phyloP scores from a whole-genome alignment of 2,329 filamentous ascomycete genomes.

The Madurella fahalii region DNA sequence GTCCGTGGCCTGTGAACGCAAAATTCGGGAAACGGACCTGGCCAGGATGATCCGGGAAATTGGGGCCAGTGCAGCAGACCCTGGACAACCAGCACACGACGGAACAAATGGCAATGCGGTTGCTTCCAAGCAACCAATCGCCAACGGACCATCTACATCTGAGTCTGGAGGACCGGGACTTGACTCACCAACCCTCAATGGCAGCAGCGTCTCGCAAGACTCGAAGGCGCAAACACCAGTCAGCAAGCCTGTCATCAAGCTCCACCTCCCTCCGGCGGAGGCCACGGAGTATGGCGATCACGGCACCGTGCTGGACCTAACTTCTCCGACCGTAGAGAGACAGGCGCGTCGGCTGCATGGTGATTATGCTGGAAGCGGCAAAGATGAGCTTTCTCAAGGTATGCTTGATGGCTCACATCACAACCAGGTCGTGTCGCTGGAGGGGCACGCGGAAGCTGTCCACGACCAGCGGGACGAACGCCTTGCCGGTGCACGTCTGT shows the following conservation, averaged over 20 bases:
- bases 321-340: conserved; percentile 5
- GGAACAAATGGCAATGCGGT: background rate
- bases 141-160: background rate
- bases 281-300: conserved; percentile 1
- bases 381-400: background rate
- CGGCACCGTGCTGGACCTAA: conserved; percentile 1
- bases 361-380: background rate
- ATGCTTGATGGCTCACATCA: conserved; percentile 2
- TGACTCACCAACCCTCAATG: background rate
- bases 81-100: background rate
- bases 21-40: conserved; percentile 65
- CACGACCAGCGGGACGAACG: background rate
- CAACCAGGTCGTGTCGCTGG: background rate
- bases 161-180: background rate
- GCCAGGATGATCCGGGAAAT: conserved; percentile 13
- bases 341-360: background rate
- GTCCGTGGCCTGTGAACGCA: conserved; percentile 72
- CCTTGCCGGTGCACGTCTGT: background rate
- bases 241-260: conserved; percentile 18
- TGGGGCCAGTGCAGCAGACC: conserved; percentile 1
- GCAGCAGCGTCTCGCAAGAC: background rate
- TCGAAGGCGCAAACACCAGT: background rate
- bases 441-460: background rate
- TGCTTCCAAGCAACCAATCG: background rate
- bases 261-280: conserved; percentile 14